Evolutionary conservation across 202 grass and related monocot genomes (phyloP).

Genomic region (Schoenoplectus triqueter): DNA sequence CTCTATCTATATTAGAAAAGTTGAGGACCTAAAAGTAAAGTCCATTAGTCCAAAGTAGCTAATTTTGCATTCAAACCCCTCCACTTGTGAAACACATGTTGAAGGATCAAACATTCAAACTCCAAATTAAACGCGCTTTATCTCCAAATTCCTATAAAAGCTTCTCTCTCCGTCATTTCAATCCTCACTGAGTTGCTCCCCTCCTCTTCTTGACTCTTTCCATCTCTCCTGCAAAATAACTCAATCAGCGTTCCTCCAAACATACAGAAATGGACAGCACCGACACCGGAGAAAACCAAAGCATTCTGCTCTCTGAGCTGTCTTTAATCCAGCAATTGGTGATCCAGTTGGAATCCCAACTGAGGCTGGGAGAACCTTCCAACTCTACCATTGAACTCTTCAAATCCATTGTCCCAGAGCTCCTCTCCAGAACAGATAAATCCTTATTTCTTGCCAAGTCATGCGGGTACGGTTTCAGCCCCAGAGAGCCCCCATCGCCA

Average conservation of each 20-base stretch:
- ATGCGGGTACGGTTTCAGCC: not conserved
- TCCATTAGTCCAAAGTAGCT: not conserved
- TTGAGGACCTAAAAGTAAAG: not conserved
- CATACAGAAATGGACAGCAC: constrained; percentile 42
- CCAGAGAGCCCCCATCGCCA: constrained; percentile 25
- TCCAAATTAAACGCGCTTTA: constrained; percentile 33
- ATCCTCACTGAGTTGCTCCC: not conserved
- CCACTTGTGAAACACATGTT: not conserved
- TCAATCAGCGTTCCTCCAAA: too few species aligned
- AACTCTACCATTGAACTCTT: constrained; percentile 38
- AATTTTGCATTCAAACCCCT: constrained; percentile 35
- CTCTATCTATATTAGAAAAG: not conserved
- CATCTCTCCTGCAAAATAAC: not conserved
- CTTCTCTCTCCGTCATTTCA: constrained; percentile 23
- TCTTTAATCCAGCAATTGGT: constrained; percentile 64
- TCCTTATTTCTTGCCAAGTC: constrained; percentile 60
- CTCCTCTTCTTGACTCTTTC: constrained; percentile 18
- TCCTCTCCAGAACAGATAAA: constrained; percentile 50
- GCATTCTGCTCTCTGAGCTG: constrained; percentile 50
- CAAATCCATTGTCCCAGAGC: constrained; percentile 51
- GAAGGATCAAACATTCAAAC: not conserved
- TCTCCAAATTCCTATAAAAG: not conserved
- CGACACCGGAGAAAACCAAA: constrained; percentile 41
- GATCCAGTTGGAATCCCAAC: constrained; percentile 51
- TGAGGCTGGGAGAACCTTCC: constrained; percentile 22